These are phyloP conservation scores for Heliamphora exappendiculata DNA, from an alignment of 148 eudicot species.

Conservation along the genomic window DNA sequence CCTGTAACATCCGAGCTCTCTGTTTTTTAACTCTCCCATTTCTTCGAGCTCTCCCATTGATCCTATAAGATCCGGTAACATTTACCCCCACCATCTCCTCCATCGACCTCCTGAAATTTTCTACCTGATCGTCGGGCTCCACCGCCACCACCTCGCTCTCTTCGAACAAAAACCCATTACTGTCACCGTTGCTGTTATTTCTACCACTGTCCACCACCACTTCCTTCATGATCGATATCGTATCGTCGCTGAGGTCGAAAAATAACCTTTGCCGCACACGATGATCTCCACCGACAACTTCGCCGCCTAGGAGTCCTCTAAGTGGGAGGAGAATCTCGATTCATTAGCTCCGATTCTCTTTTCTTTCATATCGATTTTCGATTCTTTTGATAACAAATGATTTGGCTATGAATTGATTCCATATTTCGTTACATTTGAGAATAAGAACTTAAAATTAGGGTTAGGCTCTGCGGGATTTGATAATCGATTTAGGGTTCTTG, in stretches of 20 bases:
- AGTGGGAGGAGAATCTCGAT: too few relatives aligned
- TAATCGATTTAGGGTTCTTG: neutral
- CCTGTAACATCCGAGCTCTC: too few relatives aligned
- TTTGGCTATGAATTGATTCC: neutral
- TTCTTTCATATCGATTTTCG: neutral
- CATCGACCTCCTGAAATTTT: slow-evolving; percentile 78
- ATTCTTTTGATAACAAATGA: neutral
- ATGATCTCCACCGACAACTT: too few relatives aligned
- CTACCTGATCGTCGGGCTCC: slow-evolving; percentile 49
- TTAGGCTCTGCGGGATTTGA: slow-evolving; percentile 12
- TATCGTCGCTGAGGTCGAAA: too few relatives aligned
- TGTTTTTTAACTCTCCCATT: too few relatives aligned
- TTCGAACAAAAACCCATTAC: slow-evolving; percentile 15
- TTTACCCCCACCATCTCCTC: slow-evolving; percentile 87
- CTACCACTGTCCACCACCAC: too few relatives aligned
- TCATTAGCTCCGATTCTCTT: neutral
- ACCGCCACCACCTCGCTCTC: slow-evolving; percentile 45
- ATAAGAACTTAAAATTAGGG: neutral
- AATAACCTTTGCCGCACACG: too few relatives aligned
- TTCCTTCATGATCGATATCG: too few relatives aligned
- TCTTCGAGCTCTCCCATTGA: too few relatives aligned
- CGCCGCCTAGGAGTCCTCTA: too few relatives aligned
- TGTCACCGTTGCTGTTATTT: neutral
- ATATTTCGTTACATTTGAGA: neutral
- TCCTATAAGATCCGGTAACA: too few relatives aligned